Percentiles rank a stretch among this genome's conserved stretches.
Evolutionary conservation across 352 stramenopile genomes (phyloP).

Genomic region (Thalassiosira exigua): DNA sequence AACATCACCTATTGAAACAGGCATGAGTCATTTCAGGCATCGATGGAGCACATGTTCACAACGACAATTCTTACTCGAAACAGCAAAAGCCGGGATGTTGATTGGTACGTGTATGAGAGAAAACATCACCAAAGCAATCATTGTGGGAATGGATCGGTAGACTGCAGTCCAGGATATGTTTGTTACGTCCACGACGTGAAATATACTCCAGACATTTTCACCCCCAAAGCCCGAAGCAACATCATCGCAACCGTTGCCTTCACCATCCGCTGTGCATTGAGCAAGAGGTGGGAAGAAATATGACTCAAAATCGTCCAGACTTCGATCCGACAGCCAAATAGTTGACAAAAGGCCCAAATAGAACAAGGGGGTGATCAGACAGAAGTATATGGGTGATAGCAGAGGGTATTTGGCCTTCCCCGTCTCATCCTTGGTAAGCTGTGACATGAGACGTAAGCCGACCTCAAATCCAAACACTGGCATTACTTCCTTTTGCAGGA

Average conservation of each 20-base stretch:
- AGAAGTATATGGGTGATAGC: conserved; percentile 65
- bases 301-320: conserved; percentile 28
- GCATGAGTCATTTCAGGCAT: conserved; percentile 87
- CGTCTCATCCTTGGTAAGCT: conserved; percentile 46
- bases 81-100: conserved; percentile 90
- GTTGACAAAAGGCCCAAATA: too few species aligned
- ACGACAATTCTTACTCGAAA: conserved; percentile 90
- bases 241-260: not conserved
- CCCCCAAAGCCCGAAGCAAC: conserved; percentile 35
- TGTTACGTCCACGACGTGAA: conserved; percentile 62
- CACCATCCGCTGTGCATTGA: not conserved
- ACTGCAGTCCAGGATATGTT: conserved; percentile 78
- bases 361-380: conserved; percentile 49
- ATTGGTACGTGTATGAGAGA: conserved; percentile 94
- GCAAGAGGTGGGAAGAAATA: conserved; percentile 75
- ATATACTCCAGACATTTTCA: conserved; percentile 66
- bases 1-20: conserved; percentile 83
- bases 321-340: conserved; percentile 31
- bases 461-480: conserved; percentile 67
- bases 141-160: conserved; percentile 67
- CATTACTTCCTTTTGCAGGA: conserved; percentile 40
- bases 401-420: conserved; percentile 66
- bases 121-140: conserved; percentile 91
- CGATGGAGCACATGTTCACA: conserved; percentile 94
- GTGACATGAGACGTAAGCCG: conserved; percentile 55